These are phyloP conservation scores for Plasmodium gaboni DNA, from an alignment of 169 alveolate genomes.

Conservation along the genomic window DNA sequence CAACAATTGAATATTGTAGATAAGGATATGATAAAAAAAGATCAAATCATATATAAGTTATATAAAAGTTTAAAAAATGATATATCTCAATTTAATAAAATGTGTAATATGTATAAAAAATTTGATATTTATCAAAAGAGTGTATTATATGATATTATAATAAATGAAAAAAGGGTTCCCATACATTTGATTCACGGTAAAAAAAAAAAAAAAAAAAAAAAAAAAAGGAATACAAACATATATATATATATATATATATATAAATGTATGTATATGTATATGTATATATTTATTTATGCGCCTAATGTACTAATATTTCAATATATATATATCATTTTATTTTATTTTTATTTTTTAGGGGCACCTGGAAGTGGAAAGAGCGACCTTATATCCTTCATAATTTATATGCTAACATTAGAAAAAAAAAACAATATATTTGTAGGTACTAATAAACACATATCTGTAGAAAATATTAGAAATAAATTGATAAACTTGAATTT, in stretches of 20 bases:
- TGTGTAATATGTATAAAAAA: constrained; percentile 36
- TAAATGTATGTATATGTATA: not conserved
- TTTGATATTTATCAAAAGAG: constrained; percentile 63
- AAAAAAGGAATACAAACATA: not conserved
- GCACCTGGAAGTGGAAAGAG: constrained; percentile 76
- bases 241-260: not conserved
- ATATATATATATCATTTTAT: not conserved
- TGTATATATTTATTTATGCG: not conserved
- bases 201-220: not conserved
- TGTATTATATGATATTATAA: constrained; percentile 30
- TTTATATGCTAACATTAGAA: constrained; percentile 38
- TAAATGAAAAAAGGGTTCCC: constrained; percentile 16
- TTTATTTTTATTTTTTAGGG: constrained; percentile 9
- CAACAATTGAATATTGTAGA: not conserved
- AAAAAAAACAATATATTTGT: constrained; percentile 51
- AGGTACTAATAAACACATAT: constrained; percentile 61
- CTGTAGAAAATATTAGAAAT: constrained; percentile 40
- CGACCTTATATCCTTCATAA: constrained; percentile 40
- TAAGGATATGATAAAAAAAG: constrained; percentile 42
- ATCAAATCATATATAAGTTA: constrained; percentile 26
- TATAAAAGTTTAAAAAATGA: constrained; percentile 31
- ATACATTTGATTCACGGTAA: constrained; percentile 55
- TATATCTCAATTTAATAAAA: constrained; percentile 25
- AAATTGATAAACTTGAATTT: constrained; percentile 37
- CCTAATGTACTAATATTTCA: not conserved